Conservation (phyloP, 352 stramenopile species). For the Phytopythium kandeliae region DNA sequence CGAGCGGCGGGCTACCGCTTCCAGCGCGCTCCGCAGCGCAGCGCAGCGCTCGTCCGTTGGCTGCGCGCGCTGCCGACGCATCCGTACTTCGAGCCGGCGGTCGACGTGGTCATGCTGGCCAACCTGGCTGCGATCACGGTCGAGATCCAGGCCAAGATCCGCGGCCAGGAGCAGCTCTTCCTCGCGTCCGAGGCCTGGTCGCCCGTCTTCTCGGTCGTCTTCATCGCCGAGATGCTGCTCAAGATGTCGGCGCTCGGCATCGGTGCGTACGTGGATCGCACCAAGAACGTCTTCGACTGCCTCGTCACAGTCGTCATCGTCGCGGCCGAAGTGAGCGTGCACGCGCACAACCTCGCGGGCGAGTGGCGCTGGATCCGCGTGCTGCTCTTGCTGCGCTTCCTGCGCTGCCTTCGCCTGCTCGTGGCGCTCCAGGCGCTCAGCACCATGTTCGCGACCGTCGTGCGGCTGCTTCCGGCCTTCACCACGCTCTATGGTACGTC, state of each 20-base stretch:
- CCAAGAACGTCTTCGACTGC: constrained; percentile 82
- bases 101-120: constrained; percentile 33
- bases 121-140: constrained; percentile 44
- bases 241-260: constrained; percentile 64
- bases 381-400: constrained; percentile 51
- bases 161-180: constrained; percentile 14
- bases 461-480: constrained; percentile 44
- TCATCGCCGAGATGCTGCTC: constrained; percentile 77
- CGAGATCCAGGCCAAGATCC: constrained; percentile 47
- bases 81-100: constrained; percentile 27
- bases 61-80: constrained; percentile 18
- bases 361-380: constrained; percentile 50
- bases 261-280: constrained; percentile 48
- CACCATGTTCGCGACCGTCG: constrained; percentile 47
- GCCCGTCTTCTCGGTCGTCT: constrained; percentile 59
- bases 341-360: constrained; percentile 29
- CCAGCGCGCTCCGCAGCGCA: not conserved
- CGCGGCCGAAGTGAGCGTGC: constrained; percentile 45
- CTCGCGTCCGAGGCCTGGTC: constrained; percentile 46
- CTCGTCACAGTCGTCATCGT: constrained; percentile 65
- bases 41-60: constrained; percentile 11
- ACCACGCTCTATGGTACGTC: constrained; percentile 43
- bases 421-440: constrained; percentile 40
- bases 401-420: constrained; percentile 46
- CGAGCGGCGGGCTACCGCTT: not conserved